A percentile compares a stretch with the other conserved stretches of the same genome.
Evolutionary conservation across 441 rosid genomes (phyloP).

Genomic region (Adansonia madagascariensis): DNA sequence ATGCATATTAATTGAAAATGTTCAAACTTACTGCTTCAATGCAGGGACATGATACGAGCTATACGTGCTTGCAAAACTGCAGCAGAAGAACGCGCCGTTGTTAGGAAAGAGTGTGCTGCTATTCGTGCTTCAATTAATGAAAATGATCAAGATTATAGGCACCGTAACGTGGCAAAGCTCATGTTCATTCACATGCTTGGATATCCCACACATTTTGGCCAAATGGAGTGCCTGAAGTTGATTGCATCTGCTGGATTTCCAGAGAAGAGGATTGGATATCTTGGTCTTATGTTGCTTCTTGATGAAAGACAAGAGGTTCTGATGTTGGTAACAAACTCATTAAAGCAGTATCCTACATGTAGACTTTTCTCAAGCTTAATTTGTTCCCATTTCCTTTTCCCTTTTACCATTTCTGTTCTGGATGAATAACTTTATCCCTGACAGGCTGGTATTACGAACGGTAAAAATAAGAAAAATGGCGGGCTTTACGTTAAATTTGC

Average conservation of each 20-base stretch:
- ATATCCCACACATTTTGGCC: slow-evolving; percentile 98
- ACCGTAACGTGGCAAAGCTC: slow-evolving; percentile 87
- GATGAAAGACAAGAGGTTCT: slow-evolving; percentile 99
- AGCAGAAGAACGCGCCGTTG: slow-evolving; percentile 95
- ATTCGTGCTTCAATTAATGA: slow-evolving; percentile 89
- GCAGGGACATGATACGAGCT: slow-evolving; percentile 98
- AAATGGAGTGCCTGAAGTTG: slow-evolving; percentile 97
- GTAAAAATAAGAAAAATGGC: slow-evolving; percentile 15
- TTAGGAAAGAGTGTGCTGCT: slow-evolving; percentile 97
- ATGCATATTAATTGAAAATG: background rate
- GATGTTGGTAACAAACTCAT: slow-evolving; percentile 97
- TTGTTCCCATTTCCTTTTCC: background rate
- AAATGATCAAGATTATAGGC: slow-evolving; percentile 84
- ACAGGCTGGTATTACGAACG: slow-evolving; percentile 12
- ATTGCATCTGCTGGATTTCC: slow-evolving; percentile 96
- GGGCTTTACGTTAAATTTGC: slow-evolving; percentile 30
- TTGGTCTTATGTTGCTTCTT: slow-evolving; percentile 96
- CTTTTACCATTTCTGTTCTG: background rate
- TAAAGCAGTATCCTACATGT: slow-evolving; percentile 87
- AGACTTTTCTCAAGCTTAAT: slow-evolving; percentile 18
- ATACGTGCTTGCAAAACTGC: slow-evolving; percentile 99
- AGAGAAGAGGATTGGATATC: slow-evolving; percentile 97
- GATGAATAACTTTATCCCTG: background rate
- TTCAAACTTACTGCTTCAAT: slow-evolving; percentile 28
- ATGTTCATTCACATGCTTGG: slow-evolving; percentile 99